Conservation (phyloP, 2,329 filamentous ascomycete genomes). For the Alternaria brassicae region DNA sequence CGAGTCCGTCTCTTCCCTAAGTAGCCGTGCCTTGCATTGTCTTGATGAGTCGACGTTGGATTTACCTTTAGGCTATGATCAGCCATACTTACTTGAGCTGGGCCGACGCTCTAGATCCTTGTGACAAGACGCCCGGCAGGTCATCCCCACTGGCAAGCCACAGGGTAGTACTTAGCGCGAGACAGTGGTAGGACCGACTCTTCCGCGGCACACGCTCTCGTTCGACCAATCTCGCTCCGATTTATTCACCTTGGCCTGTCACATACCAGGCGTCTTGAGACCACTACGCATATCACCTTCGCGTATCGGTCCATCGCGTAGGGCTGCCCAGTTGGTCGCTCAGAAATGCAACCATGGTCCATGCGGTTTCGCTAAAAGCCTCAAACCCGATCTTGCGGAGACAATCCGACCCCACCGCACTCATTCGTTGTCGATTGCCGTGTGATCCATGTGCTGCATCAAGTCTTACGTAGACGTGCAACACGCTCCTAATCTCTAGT, state of each 20-base stretch:
- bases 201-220: not conserved
- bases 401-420: conserved; percentile 7
- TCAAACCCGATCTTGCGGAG: conserved; percentile 1
- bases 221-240: conserved; percentile 1
- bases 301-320: not conserved
- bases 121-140: not conserved
- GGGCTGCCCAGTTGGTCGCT: not conserved
- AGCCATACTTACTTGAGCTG: conserved; percentile 7
- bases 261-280: not conserved
- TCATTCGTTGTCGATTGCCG: not conserved
- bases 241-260: not conserved
- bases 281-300: not conserved
- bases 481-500: not conserved
- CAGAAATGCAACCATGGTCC: conserved; percentile 1
- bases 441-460: conserved; percentile 4
- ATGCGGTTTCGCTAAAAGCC: conserved; percentile 9
- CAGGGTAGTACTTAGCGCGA: conserved; percentile 4
- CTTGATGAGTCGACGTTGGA: conserved; percentile 3
- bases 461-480: not conserved
- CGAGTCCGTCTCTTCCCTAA: not conserved
- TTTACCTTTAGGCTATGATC: conserved; percentile 9
- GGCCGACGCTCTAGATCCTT: not conserved
- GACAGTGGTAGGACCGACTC: conserved; percentile 2
- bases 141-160: not conserved
- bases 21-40: not conserved